A percentile compares a stretch with the other conserved stretches of the same genome.
Evolutionary conservation across 805 yeast species (phyloP).

Genomic region (Metschnikowia lunata): DNA sequence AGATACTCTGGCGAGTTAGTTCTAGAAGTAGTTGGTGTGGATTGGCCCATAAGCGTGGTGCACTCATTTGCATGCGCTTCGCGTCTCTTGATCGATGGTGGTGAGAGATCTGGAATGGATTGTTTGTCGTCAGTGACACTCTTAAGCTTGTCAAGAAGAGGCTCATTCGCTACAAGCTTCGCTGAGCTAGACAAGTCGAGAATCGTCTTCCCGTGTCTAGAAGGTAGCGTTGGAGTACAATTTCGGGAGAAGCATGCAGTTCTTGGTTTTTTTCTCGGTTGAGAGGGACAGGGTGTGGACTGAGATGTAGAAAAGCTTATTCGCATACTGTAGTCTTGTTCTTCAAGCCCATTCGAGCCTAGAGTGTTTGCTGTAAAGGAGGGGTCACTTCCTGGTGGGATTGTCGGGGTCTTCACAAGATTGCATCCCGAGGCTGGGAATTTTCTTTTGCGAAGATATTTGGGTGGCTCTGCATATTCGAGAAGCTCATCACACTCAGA

Average conservation of each 20-base stretch:
- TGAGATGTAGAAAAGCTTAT: slow-evolving; percentile 33
- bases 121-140: slow-evolving; percentile 1
- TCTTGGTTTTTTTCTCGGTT: slow-evolving; percentile 36
- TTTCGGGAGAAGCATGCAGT: slow-evolving; percentile 19
- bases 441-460: too few species aligned
- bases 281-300: slow-evolving; percentile 42
- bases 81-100: too few species aligned
- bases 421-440: too few species aligned
- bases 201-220: slow-evolving; percentile 18
- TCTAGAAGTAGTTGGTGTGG: slow-evolving; percentile 40
- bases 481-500: too few species aligned
- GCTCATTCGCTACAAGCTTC: slow-evolving; percentile 21
- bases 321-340: slow-evolving; percentile 8
- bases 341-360: too few species aligned
- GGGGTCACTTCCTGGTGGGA: too few species aligned
- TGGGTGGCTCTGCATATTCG: too few species aligned
- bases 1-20: slow-evolving; percentile 26
- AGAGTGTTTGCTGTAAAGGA: too few species aligned
- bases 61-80: neutral
- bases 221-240: slow-evolving; percentile 21
- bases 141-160: slow-evolving; percentile 17
- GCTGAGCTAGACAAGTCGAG: slow-evolving; percentile 31
- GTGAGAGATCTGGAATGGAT: too few species aligned
- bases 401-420: too few species aligned
- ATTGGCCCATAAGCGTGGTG: slow-evolving; percentile 39